Conservation (phyloP, 148 eudicot species). For the Nepenthes gracilis region DNA sequence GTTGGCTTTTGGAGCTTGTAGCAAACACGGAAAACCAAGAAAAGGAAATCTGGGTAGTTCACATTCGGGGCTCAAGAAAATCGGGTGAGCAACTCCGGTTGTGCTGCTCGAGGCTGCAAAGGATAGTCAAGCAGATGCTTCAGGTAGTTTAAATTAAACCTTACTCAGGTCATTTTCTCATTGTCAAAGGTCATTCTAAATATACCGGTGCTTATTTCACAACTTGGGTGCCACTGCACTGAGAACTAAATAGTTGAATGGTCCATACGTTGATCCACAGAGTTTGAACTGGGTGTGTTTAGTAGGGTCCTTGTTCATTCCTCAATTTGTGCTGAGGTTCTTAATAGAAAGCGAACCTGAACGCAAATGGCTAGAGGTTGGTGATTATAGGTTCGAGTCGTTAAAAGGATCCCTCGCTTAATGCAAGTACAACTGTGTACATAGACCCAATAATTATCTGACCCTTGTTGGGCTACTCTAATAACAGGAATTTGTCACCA, state of each 20-base stretch:
- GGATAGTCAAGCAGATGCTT: neutral
- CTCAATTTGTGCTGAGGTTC: neutral
- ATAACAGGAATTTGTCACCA: no score
- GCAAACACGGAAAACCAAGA: conserved; percentile 25
- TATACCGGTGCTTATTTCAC: neutral
- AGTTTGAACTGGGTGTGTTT: neutral
- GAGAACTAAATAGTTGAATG: neutral
- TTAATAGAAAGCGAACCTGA: neutral
- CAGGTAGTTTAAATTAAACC: neutral
- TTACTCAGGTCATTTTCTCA: neutral
- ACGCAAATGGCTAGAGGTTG: no score
- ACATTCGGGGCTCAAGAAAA: conserved; percentile 35
- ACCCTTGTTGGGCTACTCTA: no score
- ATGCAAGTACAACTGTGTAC: no score
- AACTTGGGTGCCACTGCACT: neutral
- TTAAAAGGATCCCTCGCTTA: no score
- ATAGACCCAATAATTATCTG: no score
- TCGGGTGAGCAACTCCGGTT: conserved; percentile 61
- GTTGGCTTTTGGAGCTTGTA: conserved; percentile 14
- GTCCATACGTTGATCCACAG: neutral
- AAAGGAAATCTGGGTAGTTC: conserved; percentile 10
- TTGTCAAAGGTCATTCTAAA: neutral
- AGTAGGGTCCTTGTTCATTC: neutral
- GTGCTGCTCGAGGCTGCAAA: conserved; percentile 50
- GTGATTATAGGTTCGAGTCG: no score